Conservation (phyloP, 2,329 filamentous ascomycete genomes). For the Neofusicoccum laricinum region DNA sequence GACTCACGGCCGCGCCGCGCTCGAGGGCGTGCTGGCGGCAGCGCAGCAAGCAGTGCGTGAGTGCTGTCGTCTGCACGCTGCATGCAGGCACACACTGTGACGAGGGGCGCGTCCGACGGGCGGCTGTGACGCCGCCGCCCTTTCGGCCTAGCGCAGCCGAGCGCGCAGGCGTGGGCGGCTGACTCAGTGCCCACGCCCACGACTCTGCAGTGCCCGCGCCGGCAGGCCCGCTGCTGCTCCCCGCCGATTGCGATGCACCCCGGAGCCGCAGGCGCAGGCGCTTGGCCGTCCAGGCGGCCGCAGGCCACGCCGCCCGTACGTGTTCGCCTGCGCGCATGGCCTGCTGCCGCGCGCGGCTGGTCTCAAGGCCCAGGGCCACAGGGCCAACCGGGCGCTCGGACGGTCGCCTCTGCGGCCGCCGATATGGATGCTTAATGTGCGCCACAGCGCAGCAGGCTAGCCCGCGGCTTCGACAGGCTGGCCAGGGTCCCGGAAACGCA, state of each 20-base stretch:
- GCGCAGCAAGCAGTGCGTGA: too few relatives aligned
- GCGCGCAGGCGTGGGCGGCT: neutral
- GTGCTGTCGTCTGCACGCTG: neutral
- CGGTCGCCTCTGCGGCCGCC: constrained; percentile 1
- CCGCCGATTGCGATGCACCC: too few relatives aligned
- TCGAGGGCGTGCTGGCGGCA: neutral
- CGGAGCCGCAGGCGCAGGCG: neutral
- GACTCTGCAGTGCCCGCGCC: neutral
- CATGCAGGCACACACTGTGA: constrained; percentile 1
- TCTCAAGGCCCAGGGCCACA: too few relatives aligned
- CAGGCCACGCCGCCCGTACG: neutral
- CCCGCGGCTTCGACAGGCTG: neutral
- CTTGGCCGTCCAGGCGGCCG: neutral
- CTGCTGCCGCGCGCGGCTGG: too few relatives aligned
- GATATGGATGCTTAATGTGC: constrained; percentile 3
- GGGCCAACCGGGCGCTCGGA: neutral
- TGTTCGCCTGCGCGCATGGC: too few relatives aligned
- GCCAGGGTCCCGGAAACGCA: too few relatives aligned
- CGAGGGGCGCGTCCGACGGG: neutral
- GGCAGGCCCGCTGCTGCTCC: neutral
- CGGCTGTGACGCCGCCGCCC: neutral
- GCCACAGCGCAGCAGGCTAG: constrained; percentile 5
- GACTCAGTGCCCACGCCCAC: neutral
- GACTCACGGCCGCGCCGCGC: neutral
- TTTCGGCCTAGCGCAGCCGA: constrained; percentile 1